phyloP scores from a whole-genome alignment of 1,284 basidiomycete genomes.

The Fomitopsis betulina region DNA sequence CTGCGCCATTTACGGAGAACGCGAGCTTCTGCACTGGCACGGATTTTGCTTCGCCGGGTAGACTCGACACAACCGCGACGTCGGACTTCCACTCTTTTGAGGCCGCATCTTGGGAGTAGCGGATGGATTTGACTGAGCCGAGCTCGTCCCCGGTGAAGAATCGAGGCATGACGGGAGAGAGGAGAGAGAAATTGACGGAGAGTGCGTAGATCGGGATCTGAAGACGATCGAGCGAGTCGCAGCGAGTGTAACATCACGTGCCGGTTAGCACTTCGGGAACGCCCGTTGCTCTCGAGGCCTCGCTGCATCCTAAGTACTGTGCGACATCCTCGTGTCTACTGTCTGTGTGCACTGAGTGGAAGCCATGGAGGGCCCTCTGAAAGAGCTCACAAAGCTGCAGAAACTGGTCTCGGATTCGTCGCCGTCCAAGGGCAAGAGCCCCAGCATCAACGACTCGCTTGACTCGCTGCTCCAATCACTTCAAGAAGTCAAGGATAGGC shows the following conservation, averaged over 20 bases:
- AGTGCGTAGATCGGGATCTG: neutral
- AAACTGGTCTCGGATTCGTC: constrained; percentile 43
- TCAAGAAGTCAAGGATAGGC: constrained; percentile 49
- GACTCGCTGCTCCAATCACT: constrained; percentile 65
- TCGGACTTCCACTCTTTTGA: constrained; percentile 26
- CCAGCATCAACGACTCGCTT: constrained; percentile 60
- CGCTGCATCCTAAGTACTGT: neutral
- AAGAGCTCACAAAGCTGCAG: constrained; percentile 72
- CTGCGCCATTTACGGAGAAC: constrained; percentile 7
- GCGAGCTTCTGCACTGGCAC: constrained; percentile 39
- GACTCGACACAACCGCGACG: constrained; percentile 32
- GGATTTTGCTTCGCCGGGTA: constrained; percentile 28
- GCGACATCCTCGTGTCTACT: neutral
- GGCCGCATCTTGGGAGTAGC: constrained; percentile 27
- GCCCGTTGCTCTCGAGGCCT: neutral
- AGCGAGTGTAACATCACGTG: neutral
- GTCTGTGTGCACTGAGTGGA: neutral
- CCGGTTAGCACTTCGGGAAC: neutral
- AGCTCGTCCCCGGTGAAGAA: constrained; percentile 73
- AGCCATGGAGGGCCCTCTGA: constrained; percentile 65
- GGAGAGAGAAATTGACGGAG: neutral
- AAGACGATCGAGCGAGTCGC: neutral
- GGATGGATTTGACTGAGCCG: constrained; percentile 61
- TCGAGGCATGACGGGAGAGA: constrained; percentile 43
- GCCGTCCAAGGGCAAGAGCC: constrained; percentile 45